Conservation (phyloP, 371 early-diverging fungal species). For the Mortierella sp. region DNA sequence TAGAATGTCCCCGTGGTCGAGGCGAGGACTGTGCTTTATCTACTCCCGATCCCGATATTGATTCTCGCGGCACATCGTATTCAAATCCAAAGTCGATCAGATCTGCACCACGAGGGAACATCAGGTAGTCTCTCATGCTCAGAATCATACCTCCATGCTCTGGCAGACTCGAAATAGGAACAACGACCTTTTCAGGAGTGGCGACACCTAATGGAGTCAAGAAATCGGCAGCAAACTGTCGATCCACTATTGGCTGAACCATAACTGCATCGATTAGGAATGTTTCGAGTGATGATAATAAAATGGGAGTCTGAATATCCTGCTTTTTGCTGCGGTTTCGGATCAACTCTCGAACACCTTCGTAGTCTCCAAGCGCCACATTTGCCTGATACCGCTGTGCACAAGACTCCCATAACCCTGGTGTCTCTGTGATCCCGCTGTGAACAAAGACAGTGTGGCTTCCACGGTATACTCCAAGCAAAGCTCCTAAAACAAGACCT, state of each 20-base stretch:
- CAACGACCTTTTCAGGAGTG: constrained; percentile 67
- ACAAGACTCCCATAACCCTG: constrained; percentile 75
- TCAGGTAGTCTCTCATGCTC: constrained; percentile 61
- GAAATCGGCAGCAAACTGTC: constrained; percentile 73
- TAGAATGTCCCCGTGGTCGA: constrained; percentile 55
- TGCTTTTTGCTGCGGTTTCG: constrained; percentile 15
- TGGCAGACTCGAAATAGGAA: constrained; percentile 76
- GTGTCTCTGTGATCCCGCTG: constrained; percentile 68
- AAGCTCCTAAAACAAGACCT: constrained; percentile 76
- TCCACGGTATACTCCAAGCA: constrained; percentile 78
- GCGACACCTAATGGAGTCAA: constrained; percentile 68
- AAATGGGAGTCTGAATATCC: neutral
- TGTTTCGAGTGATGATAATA: constrained; percentile 70
- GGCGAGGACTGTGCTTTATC: neutral
- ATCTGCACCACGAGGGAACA: constrained; percentile 39
- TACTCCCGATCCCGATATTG: constrained; percentile 6
- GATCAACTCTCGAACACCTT: constrained; percentile 67
- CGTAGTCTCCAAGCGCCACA: constrained; percentile 78
- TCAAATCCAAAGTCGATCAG: constrained; percentile 55
- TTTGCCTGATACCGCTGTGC: constrained; percentile 69
- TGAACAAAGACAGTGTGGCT: constrained; percentile 72
- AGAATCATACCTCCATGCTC: constrained; percentile 84
- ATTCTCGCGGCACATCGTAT: constrained; percentile 49
- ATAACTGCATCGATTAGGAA: constrained; percentile 78
- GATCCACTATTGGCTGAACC: constrained; percentile 70